Evolutionary conservation across 1,284 basidiomycete species (phyloP), one percentile per base, ranked within the genome.

Genomic region (Xanthoconium separans): DNA sequence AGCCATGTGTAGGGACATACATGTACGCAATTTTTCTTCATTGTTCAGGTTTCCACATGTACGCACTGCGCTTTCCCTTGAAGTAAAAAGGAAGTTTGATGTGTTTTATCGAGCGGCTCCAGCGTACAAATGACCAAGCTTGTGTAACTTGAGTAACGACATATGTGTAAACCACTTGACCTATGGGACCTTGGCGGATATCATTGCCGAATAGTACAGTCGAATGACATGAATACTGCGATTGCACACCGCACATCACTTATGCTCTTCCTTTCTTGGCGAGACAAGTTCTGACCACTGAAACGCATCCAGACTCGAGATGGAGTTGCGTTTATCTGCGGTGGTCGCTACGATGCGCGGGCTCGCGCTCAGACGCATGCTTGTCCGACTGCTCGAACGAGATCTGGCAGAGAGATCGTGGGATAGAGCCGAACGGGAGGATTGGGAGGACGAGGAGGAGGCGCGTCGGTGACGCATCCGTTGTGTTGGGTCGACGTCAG

Each of bases 381-480:
- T 76, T 15, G 81, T 78, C 36, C 79, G 72, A 66, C 84, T 85
- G 63, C 74, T 81, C 9, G 84, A 85, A 27, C 63, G 65, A 20
- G 70, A 68, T 44, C 60, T 56, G 7, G 50, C 57, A 22, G 61
- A 59, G 33, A 69, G 45, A 51, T 62, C 63, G 50, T 55, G 62
- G 2, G 56, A 42, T 16, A 54, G 30, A 3, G 54, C 56, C 1
- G 66, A 69, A 2, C 55, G 57, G 8, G 74, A 74, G 16, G 73
- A 75, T 13, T 69, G 69, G 1, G 83, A 83, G 15, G 84, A 86
- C 2, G 82, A 72, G 2, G 87, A 88, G 0, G 87, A 89, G 11
- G 85, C 84, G 24, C 87, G 79, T 1, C 89, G 82, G 63, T 87
- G 87, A 39, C 85, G 83, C 65, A 85, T 83, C 77, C 87, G 88